A percentile compares a stretch with the other conserved stretches of the same genome.
These are phyloP conservation scores for Trametes punicea DNA, from an alignment of 768 basidiomycete species.

Conservation along the genomic window DNA sequence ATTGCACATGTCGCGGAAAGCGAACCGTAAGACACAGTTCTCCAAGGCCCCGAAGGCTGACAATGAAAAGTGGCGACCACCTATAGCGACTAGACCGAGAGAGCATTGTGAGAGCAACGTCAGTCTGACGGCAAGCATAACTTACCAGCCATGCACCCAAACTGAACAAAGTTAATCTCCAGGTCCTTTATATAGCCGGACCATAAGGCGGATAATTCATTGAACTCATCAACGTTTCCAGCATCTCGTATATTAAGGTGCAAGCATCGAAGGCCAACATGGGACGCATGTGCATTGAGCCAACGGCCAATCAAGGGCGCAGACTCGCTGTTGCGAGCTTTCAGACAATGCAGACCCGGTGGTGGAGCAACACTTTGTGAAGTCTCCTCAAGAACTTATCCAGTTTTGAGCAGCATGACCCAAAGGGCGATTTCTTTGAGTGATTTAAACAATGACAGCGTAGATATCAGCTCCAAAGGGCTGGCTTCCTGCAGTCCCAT, in stretches of 20 bases:
- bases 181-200: slow-evolving; percentile 1
- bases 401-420: no score
- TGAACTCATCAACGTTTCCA: not conserved
- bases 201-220: not conserved
- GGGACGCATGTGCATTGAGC: not conserved
- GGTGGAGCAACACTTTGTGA: no score
- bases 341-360: no score
- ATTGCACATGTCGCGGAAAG: slow-evolving; percentile 27
- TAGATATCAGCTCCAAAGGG: no score
- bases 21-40: slow-evolving; percentile 20
- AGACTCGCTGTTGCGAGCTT: no score
- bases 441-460: no score
- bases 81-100: slow-evolving; percentile 1
- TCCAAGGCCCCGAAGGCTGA: slow-evolving; percentile 16
- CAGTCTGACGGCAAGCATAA: no score
- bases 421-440: no score
- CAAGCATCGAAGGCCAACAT: not conserved
- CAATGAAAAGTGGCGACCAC: slow-evolving; percentile 9
- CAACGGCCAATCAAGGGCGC: not conserved
- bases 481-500: no score
- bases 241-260: not conserved
- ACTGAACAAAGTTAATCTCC: not conserved
- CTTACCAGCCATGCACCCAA: slow-evolving; percentile 8
- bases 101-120: not conserved
- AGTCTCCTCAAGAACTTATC: no score